Base-by-base conservation (phyloP, 2,329 filamentous ascomycete genomes). In the Colletotrichum liaoningense region DNA sequence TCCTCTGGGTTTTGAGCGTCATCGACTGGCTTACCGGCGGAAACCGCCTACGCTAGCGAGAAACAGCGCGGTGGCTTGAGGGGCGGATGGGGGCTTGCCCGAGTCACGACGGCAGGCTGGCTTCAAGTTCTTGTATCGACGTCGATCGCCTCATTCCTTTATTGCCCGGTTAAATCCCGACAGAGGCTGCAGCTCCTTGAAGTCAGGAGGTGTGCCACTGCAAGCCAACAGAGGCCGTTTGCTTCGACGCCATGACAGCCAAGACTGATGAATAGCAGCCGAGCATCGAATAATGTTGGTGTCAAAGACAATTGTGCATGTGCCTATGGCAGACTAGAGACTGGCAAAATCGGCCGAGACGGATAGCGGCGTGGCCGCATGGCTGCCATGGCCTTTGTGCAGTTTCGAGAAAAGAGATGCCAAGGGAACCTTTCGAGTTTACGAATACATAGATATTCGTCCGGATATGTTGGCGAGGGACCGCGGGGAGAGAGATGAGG, bases 1-100 rank as follows among this genome's bases (percentile, higher is more conserved):
- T n/a, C 33, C n/a, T 24, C 24, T 46, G 28, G 14, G 26, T 38
- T 55, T 58, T 52, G 35, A 54, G 42, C 70, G 66, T 59, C 69
- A 72, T 72, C 33, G 56, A 52, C 11, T 52, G 46, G 54, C n/a
- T 52, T 60, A 19, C 52, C 52, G 26, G 64, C 33, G 22, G 28
- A 59, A 28, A 60, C 49, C 26, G 55, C 64, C 42, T 42, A 16
- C 64, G 65, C 69, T 69, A 73, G 59, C 57, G 42, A 59, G 70
- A 72, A 30, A 46, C 66, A 60, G 56, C 54, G 55, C 28, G 54
- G 14, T 58, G 52, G 42, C 8, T 28, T 38, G 9, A 24, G 28
- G 28, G 57, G 35, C 57, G 38, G 54, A 69, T 54, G 38, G 55
- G 56, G 52, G 35, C 33, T 57, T n/a, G 63, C 12, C 68, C 30